Percentiles rank a stretch among this genome's conserved stretches.
Evolutionary conservation across 1,284 basidiomycete species (phyloP).

Genomic region (Xerocomus minutiporus): DNA sequence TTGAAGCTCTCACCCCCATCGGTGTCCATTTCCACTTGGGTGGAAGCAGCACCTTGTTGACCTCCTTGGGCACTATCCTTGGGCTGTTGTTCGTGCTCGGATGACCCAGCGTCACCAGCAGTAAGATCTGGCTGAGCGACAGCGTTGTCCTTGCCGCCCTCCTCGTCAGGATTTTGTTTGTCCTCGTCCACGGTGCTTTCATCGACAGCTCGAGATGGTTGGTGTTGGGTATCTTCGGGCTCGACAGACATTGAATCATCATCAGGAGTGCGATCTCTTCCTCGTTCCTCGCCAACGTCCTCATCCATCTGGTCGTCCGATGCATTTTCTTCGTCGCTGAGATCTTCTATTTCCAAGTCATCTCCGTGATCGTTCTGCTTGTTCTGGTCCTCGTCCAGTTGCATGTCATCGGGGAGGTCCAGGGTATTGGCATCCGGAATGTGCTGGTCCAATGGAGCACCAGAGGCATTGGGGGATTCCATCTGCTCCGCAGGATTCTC

Average conservation of each 20-base stretch:
- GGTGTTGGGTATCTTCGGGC: slow-evolving; percentile 13
- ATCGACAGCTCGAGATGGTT: slow-evolving; percentile 19
- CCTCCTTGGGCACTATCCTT: slow-evolving; percentile 20
- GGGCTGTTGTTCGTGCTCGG: slow-evolving; percentile 18
- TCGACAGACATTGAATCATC: slow-evolving; percentile 25
- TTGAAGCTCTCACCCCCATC: slow-evolving; percentile 26
- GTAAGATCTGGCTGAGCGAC: slow-evolving; percentile 42
- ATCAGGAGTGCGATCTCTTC: slow-evolving; percentile 12
- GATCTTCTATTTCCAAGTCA: slow-evolving; percentile 35
- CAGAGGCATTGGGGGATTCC: slow-evolving; percentile 44
- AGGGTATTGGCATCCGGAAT: slow-evolving; percentile 74
- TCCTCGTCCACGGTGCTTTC: slow-evolving; percentile 17
- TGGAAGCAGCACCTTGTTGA: slow-evolving; percentile 17
- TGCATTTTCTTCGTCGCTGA: slow-evolving; percentile 38
- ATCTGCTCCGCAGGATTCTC: slow-evolving; percentile 25
- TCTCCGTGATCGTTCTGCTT: slow-evolving; percentile 34
- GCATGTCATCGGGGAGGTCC: slow-evolving; percentile 81
- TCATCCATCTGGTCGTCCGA: slow-evolving; percentile 40
- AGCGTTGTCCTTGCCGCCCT: slow-evolving; percentile 26
- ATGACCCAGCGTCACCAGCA: slow-evolving; percentile 22
- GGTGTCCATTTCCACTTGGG: slow-evolving; percentile 13
- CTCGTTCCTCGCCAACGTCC: slow-evolving; percentile 32
- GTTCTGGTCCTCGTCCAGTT: slow-evolving; percentile 49
- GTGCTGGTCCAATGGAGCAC: slow-evolving; percentile 68
- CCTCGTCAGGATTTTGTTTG: slow-evolving; percentile 27